Conservation (phyloP, 1,284 basidiomycete genomes). For the Apiotrichum sp. region DNA sequence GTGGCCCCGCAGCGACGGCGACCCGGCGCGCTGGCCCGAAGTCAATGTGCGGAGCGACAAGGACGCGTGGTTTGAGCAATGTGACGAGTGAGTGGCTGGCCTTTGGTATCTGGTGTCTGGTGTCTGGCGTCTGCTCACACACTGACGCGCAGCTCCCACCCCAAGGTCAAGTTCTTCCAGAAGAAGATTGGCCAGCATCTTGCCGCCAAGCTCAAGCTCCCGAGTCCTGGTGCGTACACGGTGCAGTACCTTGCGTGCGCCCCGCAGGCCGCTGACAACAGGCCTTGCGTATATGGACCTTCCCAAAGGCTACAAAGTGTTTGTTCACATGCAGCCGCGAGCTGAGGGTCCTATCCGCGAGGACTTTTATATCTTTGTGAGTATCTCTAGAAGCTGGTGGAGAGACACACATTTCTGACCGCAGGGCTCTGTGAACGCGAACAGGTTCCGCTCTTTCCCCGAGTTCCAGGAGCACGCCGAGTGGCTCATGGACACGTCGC, state of each 20-base stretch:
- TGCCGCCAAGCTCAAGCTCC: conserved; percentile 8
- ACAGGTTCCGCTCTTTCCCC: conserved; percentile 20
- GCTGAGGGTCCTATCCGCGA: conserved; percentile 16
- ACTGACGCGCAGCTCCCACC: conserved; percentile 5
- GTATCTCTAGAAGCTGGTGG: not conserved
- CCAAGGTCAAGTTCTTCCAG: conserved; percentile 28
- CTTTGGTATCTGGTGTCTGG: too few species aligned
- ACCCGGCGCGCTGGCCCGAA: too few species aligned
- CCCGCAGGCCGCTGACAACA: conserved; percentile 7
- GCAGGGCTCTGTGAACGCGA: conserved; percentile 24
- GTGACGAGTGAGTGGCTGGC: too few species aligned
- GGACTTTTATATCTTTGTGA: conserved; percentile 34
- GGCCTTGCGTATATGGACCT: conserved; percentile 15
- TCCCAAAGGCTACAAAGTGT: conserved; percentile 33
- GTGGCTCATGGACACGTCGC: conserved; percentile 33
- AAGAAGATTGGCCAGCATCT: conserved; percentile 24
- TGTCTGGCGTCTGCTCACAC: not conserved
- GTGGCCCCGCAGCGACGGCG: too few species aligned
- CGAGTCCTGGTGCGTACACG: conserved; percentile 8
- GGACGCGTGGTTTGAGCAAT: too few species aligned
- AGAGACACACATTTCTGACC: conserved; percentile 2
- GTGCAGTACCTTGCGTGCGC: too few species aligned
- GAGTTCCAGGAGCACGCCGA: conserved; percentile 34
- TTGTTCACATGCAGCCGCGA: conserved; percentile 26
- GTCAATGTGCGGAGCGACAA: too few species aligned